Percentiles rank a stretch among this genome's conserved stretches.
These are phyloP conservation scores for Xylariaceae sp. DNA, from an alignment of 2,329 filamentous ascomycete species.

Conservation along the genomic window DNA sequence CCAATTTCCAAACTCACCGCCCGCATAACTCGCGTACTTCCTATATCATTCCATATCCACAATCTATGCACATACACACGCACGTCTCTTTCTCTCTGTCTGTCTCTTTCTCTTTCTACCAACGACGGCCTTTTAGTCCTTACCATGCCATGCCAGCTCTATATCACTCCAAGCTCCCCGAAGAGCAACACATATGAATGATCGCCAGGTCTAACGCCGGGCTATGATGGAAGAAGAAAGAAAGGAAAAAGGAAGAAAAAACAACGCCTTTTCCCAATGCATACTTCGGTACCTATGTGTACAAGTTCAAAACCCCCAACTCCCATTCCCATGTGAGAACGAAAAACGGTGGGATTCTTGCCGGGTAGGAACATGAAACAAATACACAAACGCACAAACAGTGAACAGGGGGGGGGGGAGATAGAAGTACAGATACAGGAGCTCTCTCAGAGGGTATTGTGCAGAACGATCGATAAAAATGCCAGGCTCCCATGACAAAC, in stretches of 20 bases:
- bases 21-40: not conserved
- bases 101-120: not conserved
- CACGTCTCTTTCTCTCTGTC: not conserved
- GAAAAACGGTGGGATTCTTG: not conserved
- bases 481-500: too few relatives aligned
- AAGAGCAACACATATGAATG: slow-evolving; percentile 13
- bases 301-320: slow-evolving; percentile 4
- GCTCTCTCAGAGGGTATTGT: not conserved
- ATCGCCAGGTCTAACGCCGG: slow-evolving; percentile 13
- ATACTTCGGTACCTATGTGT: not conserved
- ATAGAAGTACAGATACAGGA: not conserved
- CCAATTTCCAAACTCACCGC: too few relatives aligned
- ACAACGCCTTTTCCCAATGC: slow-evolving; percentile 15
- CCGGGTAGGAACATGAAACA: not conserved
- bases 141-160: not conserved
- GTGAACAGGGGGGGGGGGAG: too few relatives aligned
- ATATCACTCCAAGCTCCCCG: slow-evolving; percentile 3
- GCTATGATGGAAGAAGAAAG: slow-evolving; percentile 12
- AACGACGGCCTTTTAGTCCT: not conserved
- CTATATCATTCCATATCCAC: not conserved
- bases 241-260: too few relatives aligned
- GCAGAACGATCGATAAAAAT: not conserved
- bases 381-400: too few relatives aligned
- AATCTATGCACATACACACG: not conserved
- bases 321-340: slow-evolving; percentile 1